phyloP scores from a whole-genome alignment of 1,284 basidiomycete species.

The Leucoagaricus sp. region DNA sequence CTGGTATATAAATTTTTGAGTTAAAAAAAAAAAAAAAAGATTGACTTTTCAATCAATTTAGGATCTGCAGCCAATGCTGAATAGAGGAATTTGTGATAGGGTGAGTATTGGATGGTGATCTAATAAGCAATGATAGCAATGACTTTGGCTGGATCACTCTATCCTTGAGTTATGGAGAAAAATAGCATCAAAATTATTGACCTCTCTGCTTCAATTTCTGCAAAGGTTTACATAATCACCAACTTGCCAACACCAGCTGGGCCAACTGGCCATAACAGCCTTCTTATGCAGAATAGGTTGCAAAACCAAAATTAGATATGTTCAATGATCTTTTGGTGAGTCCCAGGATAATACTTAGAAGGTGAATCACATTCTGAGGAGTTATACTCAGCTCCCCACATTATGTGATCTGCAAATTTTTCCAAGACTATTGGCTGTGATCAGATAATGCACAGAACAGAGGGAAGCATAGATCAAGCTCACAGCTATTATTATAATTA shows the following conservation, averaged over 20 bases:
- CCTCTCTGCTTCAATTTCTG: neutral
- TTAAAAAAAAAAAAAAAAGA: too few relatives aligned
- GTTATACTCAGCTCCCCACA: neutral
- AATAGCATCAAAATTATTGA: neutral
- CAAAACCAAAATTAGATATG: neutral
- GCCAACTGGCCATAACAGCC: neutral
- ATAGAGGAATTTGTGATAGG: neutral
- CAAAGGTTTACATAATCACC: conserved; percentile 1
- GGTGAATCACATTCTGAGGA: neutral
- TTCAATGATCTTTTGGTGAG: neutral
- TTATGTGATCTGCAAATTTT: neutral
- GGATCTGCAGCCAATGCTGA: neutral
- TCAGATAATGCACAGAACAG: too few relatives aligned
- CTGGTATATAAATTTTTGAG: too few relatives aligned
- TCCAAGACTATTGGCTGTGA: neutral
- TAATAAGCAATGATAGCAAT: neutral
- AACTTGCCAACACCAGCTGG: conserved; percentile 1
- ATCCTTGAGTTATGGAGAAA: neutral
- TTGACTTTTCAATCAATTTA: neutral
- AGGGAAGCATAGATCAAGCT: too few relatives aligned
- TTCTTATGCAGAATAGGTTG: neutral
- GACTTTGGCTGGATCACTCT: neutral
- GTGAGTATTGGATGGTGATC: neutral
- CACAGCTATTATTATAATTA: too few relatives aligned
- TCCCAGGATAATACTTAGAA: neutral